Evolutionary conservation across 257 asterid species (phyloP), one percentile per base, ranked within the genome.

Genomic region (Solanum okadae): DNA sequence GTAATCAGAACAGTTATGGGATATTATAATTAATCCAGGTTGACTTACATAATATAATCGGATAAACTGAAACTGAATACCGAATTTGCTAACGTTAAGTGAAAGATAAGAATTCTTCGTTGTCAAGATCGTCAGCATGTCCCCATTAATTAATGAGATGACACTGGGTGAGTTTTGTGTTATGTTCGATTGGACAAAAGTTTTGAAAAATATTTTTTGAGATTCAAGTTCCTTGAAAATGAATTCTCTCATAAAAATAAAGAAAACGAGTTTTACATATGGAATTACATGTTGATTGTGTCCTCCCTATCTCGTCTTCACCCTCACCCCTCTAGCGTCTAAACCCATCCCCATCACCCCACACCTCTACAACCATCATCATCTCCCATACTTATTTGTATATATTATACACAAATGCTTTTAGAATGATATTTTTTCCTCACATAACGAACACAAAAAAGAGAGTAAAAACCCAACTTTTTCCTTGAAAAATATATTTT

Each of bases 111-210:
- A 16, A 81, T 81, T 1, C n/a, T 79, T 79, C 27, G 40, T 79
- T 79, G 61, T 29, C 70, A 37, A 16, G 70, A 81, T 81, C 70
- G 42, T 46, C 86, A 81, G 18, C 85, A 81, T 81, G 86, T 46
- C 29, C 18, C 6, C 29, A 46, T 46, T 46, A 44, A 12, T 44
- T 44, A 44, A 12, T 9, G 10, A 40, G 61, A 78, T n/a, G 31
- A 63, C 29, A 4, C 71, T 25, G 6, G 3, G 6, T 63, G 16
- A 23, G 70, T 63, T 59, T 8, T 4, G 27, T 22, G 10, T 61
- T 23, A 65, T 25, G 14, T 65, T n/a, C 0, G 18, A 11, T 65
- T 18, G 25, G 4, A 2, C 3, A 63, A 11, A 65, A 4, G 1
- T 25, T 1, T 0, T 3, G 2, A 0, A n/a, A 65, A 65, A 1